Evolutionary conservation across 164 flowering plant species (phyloP).

Genomic region (Stephania japonica): DNA sequence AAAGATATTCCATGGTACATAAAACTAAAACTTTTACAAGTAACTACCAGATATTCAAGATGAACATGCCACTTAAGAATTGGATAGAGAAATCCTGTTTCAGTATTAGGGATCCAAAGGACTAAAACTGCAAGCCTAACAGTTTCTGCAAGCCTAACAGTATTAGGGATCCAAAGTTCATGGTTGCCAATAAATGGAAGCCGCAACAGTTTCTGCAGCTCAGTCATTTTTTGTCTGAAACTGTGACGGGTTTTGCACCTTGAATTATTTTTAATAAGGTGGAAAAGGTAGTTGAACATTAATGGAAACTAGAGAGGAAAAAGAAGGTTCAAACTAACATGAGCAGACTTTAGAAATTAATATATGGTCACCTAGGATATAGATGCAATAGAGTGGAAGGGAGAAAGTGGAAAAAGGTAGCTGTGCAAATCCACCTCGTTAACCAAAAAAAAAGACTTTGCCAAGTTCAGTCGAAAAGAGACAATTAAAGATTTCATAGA

Average conservation of each 20-base stretch:
- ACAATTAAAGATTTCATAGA: neutral
- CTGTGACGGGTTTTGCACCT: neutral
- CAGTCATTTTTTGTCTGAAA: neutral
- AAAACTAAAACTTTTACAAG: neutral
- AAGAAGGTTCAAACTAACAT: neutral
- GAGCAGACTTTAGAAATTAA: neutral
- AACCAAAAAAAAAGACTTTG: no score
- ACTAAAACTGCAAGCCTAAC: neutral
- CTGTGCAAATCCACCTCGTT: no score
- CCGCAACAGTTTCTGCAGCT: neutral
- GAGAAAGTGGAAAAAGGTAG: no score
- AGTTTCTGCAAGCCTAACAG: neutral
- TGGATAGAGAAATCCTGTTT: neutral
- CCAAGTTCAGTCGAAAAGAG: no score
- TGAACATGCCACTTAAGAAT: neutral
- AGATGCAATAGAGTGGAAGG: no score
- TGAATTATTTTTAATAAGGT: neutral
- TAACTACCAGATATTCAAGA: neutral
- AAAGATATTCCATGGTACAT: neutral
- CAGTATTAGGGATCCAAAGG: neutral
- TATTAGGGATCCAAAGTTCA: neutral
- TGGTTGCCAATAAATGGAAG: neutral
- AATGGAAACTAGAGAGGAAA: neutral
- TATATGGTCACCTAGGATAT: neutral
- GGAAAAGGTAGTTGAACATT: neutral